Evolutionary conservation across 2,329 filamentous ascomycete genomes (phyloP).

Genomic region (Helotiales sp.): DNA sequence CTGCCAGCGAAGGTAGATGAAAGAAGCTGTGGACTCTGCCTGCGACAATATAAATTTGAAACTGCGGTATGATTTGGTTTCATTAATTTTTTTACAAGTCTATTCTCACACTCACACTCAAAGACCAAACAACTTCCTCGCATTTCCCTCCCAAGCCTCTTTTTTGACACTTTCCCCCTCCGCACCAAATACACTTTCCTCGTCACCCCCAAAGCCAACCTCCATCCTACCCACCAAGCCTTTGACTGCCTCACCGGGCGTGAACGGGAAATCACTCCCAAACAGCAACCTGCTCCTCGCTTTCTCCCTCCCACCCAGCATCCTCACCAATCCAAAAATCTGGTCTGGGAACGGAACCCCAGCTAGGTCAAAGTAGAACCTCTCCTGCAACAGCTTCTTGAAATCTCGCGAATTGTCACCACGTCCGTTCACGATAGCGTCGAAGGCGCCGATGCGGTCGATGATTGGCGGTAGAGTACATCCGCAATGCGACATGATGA

Average conservation of each 20-base stretch:
- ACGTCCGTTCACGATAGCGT: background rate
- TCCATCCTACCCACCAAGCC: conserved; percentile 38
- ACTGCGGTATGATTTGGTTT: no score
- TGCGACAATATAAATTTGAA: no score
- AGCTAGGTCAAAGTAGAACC: conserved; percentile 59
- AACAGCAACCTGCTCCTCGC: conserved; percentile 49
- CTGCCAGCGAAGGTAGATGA: no score
- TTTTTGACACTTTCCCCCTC: conserved; percentile 4
- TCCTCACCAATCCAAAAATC: conserved; percentile 52
- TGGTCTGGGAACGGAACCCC: conserved; percentile 56
- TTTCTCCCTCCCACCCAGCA: conserved; percentile 45
- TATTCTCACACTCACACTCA: background rate
- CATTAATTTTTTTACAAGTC: no score
- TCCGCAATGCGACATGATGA: conserved; percentile 55
- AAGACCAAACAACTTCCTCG: conserved; percentile 16
- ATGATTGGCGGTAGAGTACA: conserved; percentile 50
- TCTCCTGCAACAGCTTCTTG: conserved; percentile 44
- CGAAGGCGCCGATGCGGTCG: conserved; percentile 45
- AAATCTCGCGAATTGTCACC: conserved; percentile 47
- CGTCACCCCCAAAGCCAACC: conserved; percentile 37
- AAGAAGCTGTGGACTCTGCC: no score
- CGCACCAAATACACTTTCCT: conserved; percentile 40
- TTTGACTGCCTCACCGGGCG: conserved; percentile 40
- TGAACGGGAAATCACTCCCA: conserved; percentile 59
- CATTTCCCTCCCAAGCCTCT: conserved; percentile 19